Evolutionary conservation across 2,329 filamentous ascomycete species (phyloP), one percentile per base, ranked within the genome.

Genomic region (Pseudogymnoascus sp.): DNA sequence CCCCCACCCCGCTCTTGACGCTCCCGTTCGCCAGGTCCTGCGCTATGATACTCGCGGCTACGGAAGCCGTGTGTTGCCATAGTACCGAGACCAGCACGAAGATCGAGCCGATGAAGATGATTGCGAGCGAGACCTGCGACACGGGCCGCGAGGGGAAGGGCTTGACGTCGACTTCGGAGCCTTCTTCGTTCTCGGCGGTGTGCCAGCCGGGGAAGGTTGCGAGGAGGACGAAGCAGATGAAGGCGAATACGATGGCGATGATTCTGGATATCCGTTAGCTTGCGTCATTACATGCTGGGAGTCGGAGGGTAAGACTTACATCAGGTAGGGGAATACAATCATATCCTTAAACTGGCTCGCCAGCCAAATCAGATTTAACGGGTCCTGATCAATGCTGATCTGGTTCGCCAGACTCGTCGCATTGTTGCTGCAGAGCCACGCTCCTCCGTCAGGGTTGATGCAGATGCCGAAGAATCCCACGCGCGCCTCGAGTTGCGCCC

Each of bases 401-500:
- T 96, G 88, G 74, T 94, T 89, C 38, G 94, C 93, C 58, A 99
- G 82, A 2, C 92, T 87, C 2, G 93, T 97, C 17, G 94, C 94
- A 76, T 99, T 99, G 81, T 96, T 95, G 75, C 90, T 94, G 83
- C 94, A 99, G 63, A 97, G 84, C 84, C 91, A 99, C 21, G 88
- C 86, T 67, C 93, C 93, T 64, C 89, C 90, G 73, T 96, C 91
- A 1, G 91, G 87, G 76, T 92, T 94, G 74, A 97, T 86, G 78
- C 94, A 99, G 75, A 99, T 96, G 69, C 94, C 94, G 71, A 99
- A 99, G 80, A 96, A 99, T 67, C 94, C 94, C 31, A 99, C 94
- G 63, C 94, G 88, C 27, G 94, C 92, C 75, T 96, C 91, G 58
- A 99, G 80, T 64, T 85, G 84, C 10, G 94, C 92, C 68, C 84